These are phyloP conservation scores for Pseudopithomyces maydicus DNA, from an alignment of 2,329 filamentous ascomycete species.

Conservation along the genomic window DNA sequence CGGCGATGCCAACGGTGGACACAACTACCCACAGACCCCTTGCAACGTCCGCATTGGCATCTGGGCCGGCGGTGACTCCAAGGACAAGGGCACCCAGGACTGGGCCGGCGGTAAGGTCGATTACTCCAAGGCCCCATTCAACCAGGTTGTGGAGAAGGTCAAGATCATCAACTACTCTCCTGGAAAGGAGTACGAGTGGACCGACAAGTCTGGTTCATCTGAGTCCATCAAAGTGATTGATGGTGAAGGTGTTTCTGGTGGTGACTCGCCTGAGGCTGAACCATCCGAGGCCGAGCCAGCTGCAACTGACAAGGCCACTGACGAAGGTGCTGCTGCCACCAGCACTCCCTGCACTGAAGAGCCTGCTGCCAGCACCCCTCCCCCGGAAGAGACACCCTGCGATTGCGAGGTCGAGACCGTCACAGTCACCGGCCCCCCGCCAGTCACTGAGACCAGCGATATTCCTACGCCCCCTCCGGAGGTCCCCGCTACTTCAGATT, in stretches of 20 bases:
- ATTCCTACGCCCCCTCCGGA: not conserved
- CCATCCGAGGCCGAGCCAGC: not conserved
- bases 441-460: not conserved
- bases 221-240: slow-evolving; percentile 55
- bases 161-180: slow-evolving; percentile 60
- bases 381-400: slow-evolving; percentile 11
- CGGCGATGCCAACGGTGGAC: slow-evolving; percentile 60
- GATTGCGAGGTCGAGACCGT: slow-evolving; percentile 22
- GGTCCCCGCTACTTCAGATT: not conserved
- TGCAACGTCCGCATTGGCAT: slow-evolving; percentile 61
- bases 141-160: slow-evolving; percentile 58
- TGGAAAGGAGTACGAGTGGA: slow-evolving; percentile 56
- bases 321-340: slow-evolving; percentile 2
- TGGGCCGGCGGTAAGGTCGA: slow-evolving; percentile 69
- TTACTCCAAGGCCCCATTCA: slow-evolving; percentile 55
- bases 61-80: slow-evolving; percentile 55
- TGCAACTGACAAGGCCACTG: not conserved
- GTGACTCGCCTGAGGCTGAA: not conserved
- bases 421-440: slow-evolving; percentile 21
- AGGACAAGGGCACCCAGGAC: slow-evolving; percentile 63
- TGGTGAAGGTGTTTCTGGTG: not conserved
- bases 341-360: slow-evolving; percentile 10
- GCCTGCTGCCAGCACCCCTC: slow-evolving; percentile 10
- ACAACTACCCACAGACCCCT: slow-evolving; percentile 76
- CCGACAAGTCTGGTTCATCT: slow-evolving; percentile 54